These are phyloP conservation scores for Knufia petricola DNA, from an alignment of 2,329 filamentous ascomycete species.

Conservation along the genomic window DNA sequence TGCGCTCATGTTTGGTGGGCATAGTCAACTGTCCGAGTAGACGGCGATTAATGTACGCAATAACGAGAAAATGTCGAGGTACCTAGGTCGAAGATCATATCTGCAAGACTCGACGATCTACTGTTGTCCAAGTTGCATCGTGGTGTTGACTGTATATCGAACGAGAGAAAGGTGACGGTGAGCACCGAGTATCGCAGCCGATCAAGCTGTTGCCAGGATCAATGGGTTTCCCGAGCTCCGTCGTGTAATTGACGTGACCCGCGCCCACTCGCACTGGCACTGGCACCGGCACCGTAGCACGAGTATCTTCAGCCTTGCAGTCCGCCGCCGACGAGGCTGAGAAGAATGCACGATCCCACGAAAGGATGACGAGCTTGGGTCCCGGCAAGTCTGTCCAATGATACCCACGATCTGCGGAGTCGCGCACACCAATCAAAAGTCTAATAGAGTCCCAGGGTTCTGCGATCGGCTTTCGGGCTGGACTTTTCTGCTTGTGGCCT, in stretches of 20 bases:
- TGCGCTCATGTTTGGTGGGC: slow-evolving; percentile 40
- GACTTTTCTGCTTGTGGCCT: neutral
- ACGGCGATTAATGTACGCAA: slow-evolving; percentile 12
- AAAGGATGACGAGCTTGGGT: too few relatives aligned
- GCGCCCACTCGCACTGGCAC: too few relatives aligned
- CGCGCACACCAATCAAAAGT: neutral
- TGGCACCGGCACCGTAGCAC: too few relatives aligned
- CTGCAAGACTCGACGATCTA: neutral
- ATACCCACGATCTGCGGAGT: too few relatives aligned
- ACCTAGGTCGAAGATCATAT: slow-evolving; percentile 20
- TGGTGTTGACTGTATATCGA: neutral
- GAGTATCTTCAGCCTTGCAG: too few relatives aligned
- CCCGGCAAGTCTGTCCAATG: too few relatives aligned
- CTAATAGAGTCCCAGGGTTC: neutral
- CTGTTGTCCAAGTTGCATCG: neutral
- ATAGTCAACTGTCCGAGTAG: slow-evolving; percentile 23
- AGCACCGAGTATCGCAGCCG: too few relatives aligned
- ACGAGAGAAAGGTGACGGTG: neutral
- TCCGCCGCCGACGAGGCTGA: too few relatives aligned
- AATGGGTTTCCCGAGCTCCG: too few relatives aligned
- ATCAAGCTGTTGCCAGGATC: too few relatives aligned
- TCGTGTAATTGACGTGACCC: too few relatives aligned
- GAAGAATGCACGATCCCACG: too few relatives aligned
- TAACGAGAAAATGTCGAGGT: slow-evolving; percentile 17
- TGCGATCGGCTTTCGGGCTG: neutral